phyloP scores from a whole-genome alignment of 2,329 filamentous ascomycete genomes.

The Fusarium protoensiforme region DNA sequence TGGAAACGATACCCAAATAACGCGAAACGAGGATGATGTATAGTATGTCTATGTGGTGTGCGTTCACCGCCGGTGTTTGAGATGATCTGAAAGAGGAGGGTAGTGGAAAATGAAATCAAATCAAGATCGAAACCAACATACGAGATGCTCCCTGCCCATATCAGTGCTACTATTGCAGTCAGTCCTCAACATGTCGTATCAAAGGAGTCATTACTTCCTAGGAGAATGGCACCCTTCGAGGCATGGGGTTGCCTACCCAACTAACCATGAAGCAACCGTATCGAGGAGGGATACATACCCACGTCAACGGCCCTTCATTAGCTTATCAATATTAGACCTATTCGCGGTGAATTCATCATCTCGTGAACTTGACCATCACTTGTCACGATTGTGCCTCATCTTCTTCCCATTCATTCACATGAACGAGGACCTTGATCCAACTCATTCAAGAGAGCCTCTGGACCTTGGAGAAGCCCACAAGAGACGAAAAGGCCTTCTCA shows the following conservation, averaged over 20 bases:
- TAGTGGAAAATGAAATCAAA: neutral
- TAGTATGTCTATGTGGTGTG: slow-evolving; percentile 5
- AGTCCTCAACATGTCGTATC: neutral
- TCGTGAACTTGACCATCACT: neutral
- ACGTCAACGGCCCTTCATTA: neutral
- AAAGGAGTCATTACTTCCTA: neutral
- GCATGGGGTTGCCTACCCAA: neutral
- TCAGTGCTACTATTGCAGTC: neutral
- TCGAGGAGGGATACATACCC: neutral
- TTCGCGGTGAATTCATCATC: neutral
- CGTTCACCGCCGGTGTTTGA: neutral
- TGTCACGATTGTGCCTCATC: neutral
- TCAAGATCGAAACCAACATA: neutral
- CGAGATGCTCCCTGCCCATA: neutral
- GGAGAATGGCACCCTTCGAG: neutral
- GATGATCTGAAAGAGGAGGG: neutral
- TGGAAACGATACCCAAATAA: slow-evolving; percentile 18
- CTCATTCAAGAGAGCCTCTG: neutral
- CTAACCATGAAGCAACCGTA: neutral
- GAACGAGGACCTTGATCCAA: no score
- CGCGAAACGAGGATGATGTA: slow-evolving; percentile 8
- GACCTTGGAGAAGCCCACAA: neutral
- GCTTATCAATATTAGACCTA: neutral
- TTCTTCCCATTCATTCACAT: neutral
- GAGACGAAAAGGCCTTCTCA: neutral